phyloP scores from a whole-genome alignment of 306 rosid species.

The Trifolium repens region DNA sequence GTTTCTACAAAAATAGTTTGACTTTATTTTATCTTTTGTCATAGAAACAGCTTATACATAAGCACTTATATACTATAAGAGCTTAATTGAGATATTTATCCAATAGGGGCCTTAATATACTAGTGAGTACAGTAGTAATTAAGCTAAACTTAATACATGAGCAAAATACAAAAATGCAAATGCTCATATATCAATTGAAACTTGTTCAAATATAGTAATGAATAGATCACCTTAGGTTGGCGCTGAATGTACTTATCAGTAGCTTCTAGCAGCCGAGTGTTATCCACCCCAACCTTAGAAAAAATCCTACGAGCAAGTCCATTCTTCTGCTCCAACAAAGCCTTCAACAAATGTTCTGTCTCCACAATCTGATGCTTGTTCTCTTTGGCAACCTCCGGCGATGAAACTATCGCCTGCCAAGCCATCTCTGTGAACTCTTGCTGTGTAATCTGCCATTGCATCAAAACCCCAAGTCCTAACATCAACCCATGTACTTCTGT shows the following conservation, averaged over 20 bases:
- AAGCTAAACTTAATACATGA: conserved; percentile 16
- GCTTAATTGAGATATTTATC: not conserved
- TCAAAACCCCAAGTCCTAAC: conserved; percentile 45
- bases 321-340: conserved; percentile 92
- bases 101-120: not conserved
- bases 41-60: not conserved
- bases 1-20: not conserved
- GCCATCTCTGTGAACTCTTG: conserved; percentile 99
- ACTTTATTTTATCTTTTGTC: not conserved
- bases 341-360: conserved; percentile 95
- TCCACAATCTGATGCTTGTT: conserved; percentile 99
- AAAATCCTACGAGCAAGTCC: conserved; percentile 97
- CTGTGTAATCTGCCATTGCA: conserved; percentile 77
- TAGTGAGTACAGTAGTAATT: not conserved
- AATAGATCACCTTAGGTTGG: conserved; percentile 81
- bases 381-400: conserved; percentile 96
- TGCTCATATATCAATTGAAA: conserved; percentile 33
- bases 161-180: conserved; percentile 26
- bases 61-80: not conserved
- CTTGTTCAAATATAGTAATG: conserved; percentile 3
- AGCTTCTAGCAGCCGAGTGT: conserved; percentile 82
- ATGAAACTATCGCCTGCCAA: conserved; percentile 93
- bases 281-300: conserved; percentile 85
- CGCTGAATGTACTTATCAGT: conserved; percentile 90
- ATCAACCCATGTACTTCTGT: conserved; percentile 27